These are phyloP conservation scores for Claviceps quebecensis DNA, from an alignment of 2,329 filamentous ascomycete genomes.

Conservation along the genomic window DNA sequence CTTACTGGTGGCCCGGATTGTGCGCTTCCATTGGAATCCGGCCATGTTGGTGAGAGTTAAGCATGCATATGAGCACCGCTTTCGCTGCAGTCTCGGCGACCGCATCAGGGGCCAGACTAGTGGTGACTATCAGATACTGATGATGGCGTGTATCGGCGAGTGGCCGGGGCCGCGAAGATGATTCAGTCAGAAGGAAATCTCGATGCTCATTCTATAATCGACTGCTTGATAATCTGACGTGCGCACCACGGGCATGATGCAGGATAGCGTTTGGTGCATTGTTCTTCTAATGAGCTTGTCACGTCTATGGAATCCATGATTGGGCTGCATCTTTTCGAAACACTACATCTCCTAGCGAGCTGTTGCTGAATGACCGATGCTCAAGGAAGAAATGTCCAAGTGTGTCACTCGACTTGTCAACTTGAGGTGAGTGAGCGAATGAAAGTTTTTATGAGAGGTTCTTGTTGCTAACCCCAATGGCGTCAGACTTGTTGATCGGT, in stretches of 20 bases:
- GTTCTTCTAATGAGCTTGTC: neutral
- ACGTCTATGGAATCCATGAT: neutral
- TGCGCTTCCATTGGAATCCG: conserved; percentile 73
- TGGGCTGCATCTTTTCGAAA: neutral
- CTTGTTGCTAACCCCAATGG: neutral
- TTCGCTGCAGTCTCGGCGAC: conserved; percentile 49
- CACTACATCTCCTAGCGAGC: neutral
- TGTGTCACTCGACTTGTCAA: too few species aligned
- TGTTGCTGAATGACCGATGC: neutral
- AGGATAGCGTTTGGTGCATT: neutral
- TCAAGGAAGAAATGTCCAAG: too few species aligned
- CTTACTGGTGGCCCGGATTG: conserved; percentile 61
- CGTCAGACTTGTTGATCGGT: neutral
- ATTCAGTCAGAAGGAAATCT: neutral
- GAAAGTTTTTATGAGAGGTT: neutral
- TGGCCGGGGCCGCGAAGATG: conserved; percentile 4
- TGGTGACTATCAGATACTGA: conserved; percentile 63
- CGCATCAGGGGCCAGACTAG: conserved; percentile 73
- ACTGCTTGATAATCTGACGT: too few species aligned
- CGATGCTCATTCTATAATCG: too few species aligned
- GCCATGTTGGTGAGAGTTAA: conserved; percentile 64
- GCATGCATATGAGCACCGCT: conserved; percentile 59
- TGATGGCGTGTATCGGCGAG: conserved; percentile 55
- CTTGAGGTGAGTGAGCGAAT: neutral
- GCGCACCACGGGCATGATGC: too few species aligned